Conservation (phyloP, 2,329 filamentous ascomycete genomes). For the Pseudomassariella vexata region DNA sequence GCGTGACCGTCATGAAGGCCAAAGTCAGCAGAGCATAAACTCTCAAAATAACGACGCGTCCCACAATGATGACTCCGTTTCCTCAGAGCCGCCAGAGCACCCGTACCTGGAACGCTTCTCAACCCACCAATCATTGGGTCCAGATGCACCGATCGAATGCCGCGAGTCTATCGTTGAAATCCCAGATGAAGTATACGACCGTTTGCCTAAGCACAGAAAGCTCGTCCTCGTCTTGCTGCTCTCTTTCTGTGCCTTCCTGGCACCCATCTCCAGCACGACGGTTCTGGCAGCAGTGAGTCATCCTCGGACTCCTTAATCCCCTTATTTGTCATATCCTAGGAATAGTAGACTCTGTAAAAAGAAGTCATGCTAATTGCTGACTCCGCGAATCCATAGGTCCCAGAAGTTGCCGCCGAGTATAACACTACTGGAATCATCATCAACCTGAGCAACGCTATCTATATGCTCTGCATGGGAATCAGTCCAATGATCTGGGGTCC, state of each 20-base stretch:
- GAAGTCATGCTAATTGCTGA: too few relatives aligned
- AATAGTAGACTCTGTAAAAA: too few relatives aligned
- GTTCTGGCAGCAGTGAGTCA: constrained; percentile 64
- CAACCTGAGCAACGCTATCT: constrained; percentile 68
- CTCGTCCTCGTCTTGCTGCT: constrained; percentile 61
- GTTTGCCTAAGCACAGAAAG: constrained; percentile 58
- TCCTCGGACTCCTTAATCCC: too few relatives aligned
- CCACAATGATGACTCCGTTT: too few relatives aligned
- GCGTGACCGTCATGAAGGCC: too few relatives aligned
- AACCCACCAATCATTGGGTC: constrained; percentile 22
- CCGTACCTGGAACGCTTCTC: constrained; percentile 21
- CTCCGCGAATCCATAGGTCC: too few relatives aligned
- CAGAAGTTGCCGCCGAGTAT: constrained; percentile 64
- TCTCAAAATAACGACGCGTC: too few relatives aligned
- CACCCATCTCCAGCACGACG: constrained; percentile 69
- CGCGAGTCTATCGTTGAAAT: constrained; percentile 27
- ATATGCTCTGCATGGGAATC: constrained; percentile 66
- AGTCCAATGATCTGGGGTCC: constrained; percentile 68
- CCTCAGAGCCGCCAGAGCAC: too few relatives aligned
- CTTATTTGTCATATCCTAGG: too few relatives aligned
- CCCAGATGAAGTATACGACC: constrained; percentile 57
- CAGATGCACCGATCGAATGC: constrained; percentile 23
- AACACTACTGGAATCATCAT: constrained; percentile 62
- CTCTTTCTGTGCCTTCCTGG: constrained; percentile 70
- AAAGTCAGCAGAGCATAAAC: too few relatives aligned